These are phyloP conservation scores for Aspergillus bombycis DNA, from an alignment of 2,329 filamentous ascomycete species.

Conservation along the genomic window DNA sequence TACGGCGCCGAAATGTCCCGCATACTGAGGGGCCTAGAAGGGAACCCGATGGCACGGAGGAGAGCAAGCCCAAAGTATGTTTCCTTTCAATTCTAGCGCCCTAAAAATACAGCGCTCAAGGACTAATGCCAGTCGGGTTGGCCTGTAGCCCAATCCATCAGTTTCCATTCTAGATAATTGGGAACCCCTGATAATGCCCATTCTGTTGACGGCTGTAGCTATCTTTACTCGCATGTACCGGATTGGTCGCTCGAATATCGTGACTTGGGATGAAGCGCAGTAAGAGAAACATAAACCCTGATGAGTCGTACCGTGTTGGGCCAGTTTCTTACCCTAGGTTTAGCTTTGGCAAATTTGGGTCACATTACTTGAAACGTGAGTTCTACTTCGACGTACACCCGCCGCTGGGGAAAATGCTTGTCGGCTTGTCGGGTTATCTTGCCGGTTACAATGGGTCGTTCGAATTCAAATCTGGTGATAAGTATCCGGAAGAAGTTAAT, in stretches of 20 bases:
- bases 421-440: constrained; percentile 92
- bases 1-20: constrained; percentile 48
- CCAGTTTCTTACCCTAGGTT: constrained; percentile 11
- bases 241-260: constrained; percentile 70
- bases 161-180: constrained; percentile 55
- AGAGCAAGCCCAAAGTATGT: constrained; percentile 42
- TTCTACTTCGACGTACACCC: constrained; percentile 99
- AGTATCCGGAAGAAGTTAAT: constrained; percentile 89
- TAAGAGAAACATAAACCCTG: constrained; percentile 44
- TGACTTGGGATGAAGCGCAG: constrained; percentile 78
- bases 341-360: constrained; percentile 80
- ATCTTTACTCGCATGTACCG: constrained; percentile 70
- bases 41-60: constrained; percentile 18
- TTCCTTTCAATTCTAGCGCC: not conserved
- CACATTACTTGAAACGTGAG: constrained; percentile 97
- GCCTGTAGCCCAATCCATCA: constrained; percentile 37
- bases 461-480: constrained; percentile 98
- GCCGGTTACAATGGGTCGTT: constrained; percentile 99
- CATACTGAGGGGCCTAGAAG: constrained; percentile 33
- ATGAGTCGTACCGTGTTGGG: not conserved
- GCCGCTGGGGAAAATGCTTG: constrained; percentile 96
- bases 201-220: constrained; percentile 64
- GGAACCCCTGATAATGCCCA: constrained; percentile 65
- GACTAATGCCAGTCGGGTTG: not conserved
- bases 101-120: not conserved